Evolutionary conservation across 148 eudicot species (phyloP), one percentile per base, ranked within the genome.

Genomic region (Camellia granthamiana): DNA sequence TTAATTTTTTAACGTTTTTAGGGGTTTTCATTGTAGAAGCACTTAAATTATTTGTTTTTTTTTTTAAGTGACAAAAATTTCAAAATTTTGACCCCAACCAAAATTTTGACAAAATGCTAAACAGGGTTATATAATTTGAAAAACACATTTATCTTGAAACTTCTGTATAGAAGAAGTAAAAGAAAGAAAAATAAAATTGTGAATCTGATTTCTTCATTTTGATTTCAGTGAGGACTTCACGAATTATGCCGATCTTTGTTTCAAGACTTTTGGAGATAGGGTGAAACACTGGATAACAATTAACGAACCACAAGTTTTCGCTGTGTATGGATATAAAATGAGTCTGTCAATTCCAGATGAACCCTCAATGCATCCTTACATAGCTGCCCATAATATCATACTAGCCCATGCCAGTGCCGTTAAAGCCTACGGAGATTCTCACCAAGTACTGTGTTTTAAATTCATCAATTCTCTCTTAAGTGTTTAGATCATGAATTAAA

Each of bases 211-310:
- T 55, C 59, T 55, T 8, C 59, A 55, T 55, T 18, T 60, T 60
- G 61, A 58, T 60, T 60, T 66, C 18, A 69, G 72, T 49, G 72
- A 69, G 2, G 72, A 69, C 72, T 69, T 41, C 51, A 42, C 16
- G 14, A 51, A 13, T 51, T 69, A 10, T 69, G 72, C 72, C 14
- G 51, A 69, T 69, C 47, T 69, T 11, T 69, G 72, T 43, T 69
- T 69, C 72, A 42, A 69, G 51, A 69, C 16, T 4, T 69, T 69
- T 42, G 72, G 72, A 41, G 72, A 69, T 43, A 69, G 72, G 51
- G 72, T 69, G 72, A 69, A 41, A 5, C 47, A 69, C 51, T 69
- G 72, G 72, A 69, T 42, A 69, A 69, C 72, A 11, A 13, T 69
- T 1, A 69, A 69, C 15, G 72, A 69, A 8, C 72, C 72, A 41